phyloP scores from a whole-genome alignment of 345 rosid species.

The Salix suchowensis region DNA sequence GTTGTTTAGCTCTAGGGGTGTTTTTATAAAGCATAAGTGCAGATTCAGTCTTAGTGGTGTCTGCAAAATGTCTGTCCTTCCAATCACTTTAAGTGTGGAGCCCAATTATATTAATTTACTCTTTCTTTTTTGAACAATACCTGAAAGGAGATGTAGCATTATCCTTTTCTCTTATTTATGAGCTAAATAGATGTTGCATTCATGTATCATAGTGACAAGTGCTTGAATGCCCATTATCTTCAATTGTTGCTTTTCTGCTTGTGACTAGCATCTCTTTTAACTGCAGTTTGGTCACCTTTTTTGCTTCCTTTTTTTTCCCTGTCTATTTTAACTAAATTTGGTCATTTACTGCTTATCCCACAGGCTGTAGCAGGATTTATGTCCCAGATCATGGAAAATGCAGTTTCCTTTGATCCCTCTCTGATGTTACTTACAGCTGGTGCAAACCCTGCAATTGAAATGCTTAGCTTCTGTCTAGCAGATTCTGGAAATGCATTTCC shows the following conservation, averaged over 20 bases:
- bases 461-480: conserved; percentile 81
- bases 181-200: too few relatives aligned
- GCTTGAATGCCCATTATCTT: not conserved
- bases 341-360: conserved; percentile 7
- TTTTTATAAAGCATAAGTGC: not conserved
- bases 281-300: not conserved
- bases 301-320: too few relatives aligned
- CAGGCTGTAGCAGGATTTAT: conserved; percentile 82
- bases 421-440: conserved; percentile 68
- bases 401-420: conserved; percentile 57
- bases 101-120: too few relatives aligned
- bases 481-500: conserved; percentile 94
- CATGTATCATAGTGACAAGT: not conserved
- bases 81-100: too few relatives aligned
- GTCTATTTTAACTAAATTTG: not conserved
- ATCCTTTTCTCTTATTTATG: too few relatives aligned
- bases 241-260: conserved; percentile 4
- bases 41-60: not conserved
- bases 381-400: conserved; percentile 50
- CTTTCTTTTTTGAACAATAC: too few relatives aligned
- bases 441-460: conserved; percentile 68
- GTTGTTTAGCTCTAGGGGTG: not conserved
- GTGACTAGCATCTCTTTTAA: not conserved
- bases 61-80: too few relatives aligned
- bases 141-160: too few relatives aligned